Evolutionary conservation across 108 stramenopile species (phyloP).

Genomic region (Cyclotella choctawhatcheeana): DNA sequence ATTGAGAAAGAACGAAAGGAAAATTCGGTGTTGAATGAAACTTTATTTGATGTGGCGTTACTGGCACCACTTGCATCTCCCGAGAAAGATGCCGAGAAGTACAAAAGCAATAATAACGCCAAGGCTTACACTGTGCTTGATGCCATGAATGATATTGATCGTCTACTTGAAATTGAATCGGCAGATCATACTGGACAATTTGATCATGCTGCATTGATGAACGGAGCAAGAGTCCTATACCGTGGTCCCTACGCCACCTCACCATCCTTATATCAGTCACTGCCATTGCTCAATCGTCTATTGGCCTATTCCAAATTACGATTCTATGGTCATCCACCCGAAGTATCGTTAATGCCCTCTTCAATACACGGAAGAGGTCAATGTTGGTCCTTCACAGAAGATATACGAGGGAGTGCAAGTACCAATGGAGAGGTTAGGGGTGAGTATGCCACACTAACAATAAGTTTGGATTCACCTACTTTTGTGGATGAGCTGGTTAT

Average conservation of each 20-base stretch:
- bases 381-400: conserved; percentile 81
- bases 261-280: conserved; percentile 62
- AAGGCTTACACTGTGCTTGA: conserved; percentile 31
- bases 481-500: conserved; percentile 59
- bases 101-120: conserved; percentile 1
- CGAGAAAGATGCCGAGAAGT: conserved; percentile 1
- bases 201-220: conserved; percentile 68
- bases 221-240: conserved; percentile 68
- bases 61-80: conserved; percentile 10
- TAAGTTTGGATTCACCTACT: conserved; percentile 56
- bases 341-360: conserved; percentile 76
- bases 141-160: conserved; percentile 49
- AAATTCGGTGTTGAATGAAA: conserved; percentile 26
- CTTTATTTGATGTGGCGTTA: background rate
- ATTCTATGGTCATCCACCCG: conserved; percentile 85
- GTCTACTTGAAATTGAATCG: conserved; percentile 58
- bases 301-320: conserved; percentile 55
- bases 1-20: conserved; percentile 40
- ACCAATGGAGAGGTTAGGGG: conserved; percentile 52
- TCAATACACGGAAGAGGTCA: conserved; percentile 65
- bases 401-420: conserved; percentile 18
- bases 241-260: conserved; percentile 67
- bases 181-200: conserved; percentile 73
- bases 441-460: conserved; percentile 67
- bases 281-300: conserved; percentile 75